Evolutionary conservation across 371 early-diverging fungal genomes (phyloP).

Genomic region (Choanephora cucurbitarum): DNA sequence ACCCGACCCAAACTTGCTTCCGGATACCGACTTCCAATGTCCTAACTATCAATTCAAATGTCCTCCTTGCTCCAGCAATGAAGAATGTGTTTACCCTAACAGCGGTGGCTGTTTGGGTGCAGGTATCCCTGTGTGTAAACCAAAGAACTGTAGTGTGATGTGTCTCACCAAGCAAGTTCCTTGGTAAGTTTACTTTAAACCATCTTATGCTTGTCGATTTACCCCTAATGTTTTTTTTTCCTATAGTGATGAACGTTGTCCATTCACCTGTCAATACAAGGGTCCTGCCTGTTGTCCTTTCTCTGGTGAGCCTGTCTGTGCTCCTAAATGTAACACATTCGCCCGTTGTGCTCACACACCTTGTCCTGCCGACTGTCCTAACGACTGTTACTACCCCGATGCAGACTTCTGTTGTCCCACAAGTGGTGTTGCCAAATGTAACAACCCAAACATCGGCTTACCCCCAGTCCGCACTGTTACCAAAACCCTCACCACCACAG

Average conservation of each 20-base stretch:
- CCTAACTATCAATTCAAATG: slow-evolving; percentile 26
- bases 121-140: slow-evolving; percentile 23
- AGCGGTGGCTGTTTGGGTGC: slow-evolving; percentile 29
- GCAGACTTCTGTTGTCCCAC: slow-evolving; percentile 35
- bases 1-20: not conserved
- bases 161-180: slow-evolving; percentile 10
- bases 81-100: slow-evolving; percentile 33
- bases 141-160: slow-evolving; percentile 1
- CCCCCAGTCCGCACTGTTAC: not conserved
- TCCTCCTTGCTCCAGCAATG: slow-evolving; percentile 24
- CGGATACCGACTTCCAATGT: slow-evolving; percentile 7
- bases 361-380: slow-evolving; percentile 35
- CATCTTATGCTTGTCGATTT: too few species aligned
- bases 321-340: slow-evolving; percentile 19
- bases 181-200: slow-evolving; percentile 20
- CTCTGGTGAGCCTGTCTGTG: slow-evolving; percentile 28
- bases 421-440: slow-evolving; percentile 31
- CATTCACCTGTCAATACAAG: slow-evolving; percentile 25
- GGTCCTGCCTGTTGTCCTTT: slow-evolving; percentile 34
- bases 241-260: slow-evolving; percentile 25
- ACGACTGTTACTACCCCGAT: slow-evolving; percentile 34
- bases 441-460: not conserved
- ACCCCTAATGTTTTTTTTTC: too few species aligned
- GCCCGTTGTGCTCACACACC: slow-evolving; percentile 27
- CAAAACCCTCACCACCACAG: too few species aligned